A percentile compares a stretch with the other conserved stretches of the same genome.
Evolutionary conservation across 208 protist genomes (phyloP).

Genomic region (Porcisia deanei): DNA sequence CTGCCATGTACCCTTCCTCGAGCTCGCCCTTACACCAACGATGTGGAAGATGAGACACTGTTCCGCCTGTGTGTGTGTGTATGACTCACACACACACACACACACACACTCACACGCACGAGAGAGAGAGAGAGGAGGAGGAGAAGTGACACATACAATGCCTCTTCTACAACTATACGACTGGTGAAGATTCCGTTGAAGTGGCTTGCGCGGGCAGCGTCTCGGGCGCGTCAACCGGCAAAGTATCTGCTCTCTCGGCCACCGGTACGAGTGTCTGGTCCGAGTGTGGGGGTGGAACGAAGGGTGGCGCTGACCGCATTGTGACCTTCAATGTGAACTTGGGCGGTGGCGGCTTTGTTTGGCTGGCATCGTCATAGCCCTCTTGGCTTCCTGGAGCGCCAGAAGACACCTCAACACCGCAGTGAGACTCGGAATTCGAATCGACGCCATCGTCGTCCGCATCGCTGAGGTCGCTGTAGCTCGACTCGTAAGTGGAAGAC

Average conservation of each 20-base stretch:
- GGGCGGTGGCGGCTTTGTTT: not conserved
- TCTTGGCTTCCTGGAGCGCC: not conserved
- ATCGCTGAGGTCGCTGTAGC: constrained; percentile 6
- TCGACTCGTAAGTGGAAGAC: constrained; percentile 18
- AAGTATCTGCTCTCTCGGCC: not conserved
- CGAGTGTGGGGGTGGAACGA: no score
- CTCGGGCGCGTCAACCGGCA: not conserved
- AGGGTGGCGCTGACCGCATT: not conserved
- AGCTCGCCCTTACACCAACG: not conserved
- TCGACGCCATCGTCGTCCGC: constrained; percentile 1
- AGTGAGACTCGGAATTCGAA: not conserved
- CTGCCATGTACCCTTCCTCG: not conserved
- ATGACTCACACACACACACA: not conserved
- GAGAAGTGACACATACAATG: not conserved
- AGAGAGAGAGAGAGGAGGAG: not conserved
- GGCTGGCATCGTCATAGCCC: not conserved
- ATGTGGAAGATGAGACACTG: not conserved
- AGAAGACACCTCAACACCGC: not conserved
- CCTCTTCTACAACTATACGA: not conserved
- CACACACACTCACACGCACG: no score
- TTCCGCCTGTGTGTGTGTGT: not conserved
- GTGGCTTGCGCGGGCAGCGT: not conserved
- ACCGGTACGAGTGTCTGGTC: not conserved
- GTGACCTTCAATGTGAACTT: constrained; percentile 1
- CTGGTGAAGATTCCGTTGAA: not conserved